phyloP scores from a whole-genome alignment of 805 yeast species.

The Ogataea pini region DNA sequence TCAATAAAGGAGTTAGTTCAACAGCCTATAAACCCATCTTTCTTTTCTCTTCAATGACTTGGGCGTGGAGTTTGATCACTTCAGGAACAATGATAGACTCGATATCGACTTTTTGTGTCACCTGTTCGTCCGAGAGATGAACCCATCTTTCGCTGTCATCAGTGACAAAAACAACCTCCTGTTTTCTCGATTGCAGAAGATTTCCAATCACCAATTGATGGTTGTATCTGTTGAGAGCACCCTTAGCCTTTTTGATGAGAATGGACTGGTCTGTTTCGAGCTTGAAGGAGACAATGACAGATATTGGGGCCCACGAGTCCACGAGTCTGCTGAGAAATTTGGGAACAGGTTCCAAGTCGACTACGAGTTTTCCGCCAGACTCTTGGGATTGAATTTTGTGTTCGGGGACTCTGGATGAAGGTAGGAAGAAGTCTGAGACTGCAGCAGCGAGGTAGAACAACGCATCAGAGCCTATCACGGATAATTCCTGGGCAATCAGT shows the following conservation, averaged over 20 bases:
- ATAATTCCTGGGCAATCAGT: conserved; percentile 60
- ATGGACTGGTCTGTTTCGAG: conserved; percentile 82
- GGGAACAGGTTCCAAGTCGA: conserved; percentile 94
- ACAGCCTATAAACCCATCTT: conserved; percentile 26
- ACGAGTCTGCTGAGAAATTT: conserved; percentile 86
- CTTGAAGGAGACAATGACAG: conserved; percentile 93
- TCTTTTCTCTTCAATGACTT: conserved; percentile 52
- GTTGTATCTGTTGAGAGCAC: conserved; percentile 79
- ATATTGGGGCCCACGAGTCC: conserved; percentile 91
- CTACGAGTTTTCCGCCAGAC: conserved; percentile 68
- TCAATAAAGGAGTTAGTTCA: neutral
- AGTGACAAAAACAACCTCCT: conserved; percentile 83
- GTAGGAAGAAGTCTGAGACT: conserved; percentile 93
- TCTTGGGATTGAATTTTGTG: conserved; percentile 91
- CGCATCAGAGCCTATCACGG: conserved; percentile 55
- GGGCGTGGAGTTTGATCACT: conserved; percentile 61
- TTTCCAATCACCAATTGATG: conserved; percentile 97
- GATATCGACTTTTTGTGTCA: conserved; percentile 51
- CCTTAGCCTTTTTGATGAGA: conserved; percentile 70
- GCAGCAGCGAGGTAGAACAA: conserved; percentile 95
- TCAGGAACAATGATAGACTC: conserved; percentile 81
- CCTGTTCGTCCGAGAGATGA: conserved; percentile 45
- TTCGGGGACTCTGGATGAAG: conserved; percentile 80
- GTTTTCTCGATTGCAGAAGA: conserved; percentile 81
- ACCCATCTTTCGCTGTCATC: conserved; percentile 52